Conservation (phyloP, 805 yeast species). For the Zygoascus biomembranicola region DNA sequence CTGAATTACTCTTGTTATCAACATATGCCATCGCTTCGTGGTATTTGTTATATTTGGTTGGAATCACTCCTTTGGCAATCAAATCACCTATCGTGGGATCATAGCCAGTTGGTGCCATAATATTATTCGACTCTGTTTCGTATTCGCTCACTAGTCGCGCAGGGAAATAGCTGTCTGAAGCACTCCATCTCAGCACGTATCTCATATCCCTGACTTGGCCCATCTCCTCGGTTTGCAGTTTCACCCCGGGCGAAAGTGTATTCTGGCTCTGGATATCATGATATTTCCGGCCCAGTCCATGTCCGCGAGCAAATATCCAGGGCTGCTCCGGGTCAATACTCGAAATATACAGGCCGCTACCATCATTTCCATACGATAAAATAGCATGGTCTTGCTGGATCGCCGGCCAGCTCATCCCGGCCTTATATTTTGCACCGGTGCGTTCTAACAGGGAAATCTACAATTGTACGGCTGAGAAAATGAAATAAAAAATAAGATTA, state of each 20-base stretch:
- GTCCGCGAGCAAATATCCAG: constrained; percentile 24
- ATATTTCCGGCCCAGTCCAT: constrained; percentile 18
- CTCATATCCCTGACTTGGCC: neutral
- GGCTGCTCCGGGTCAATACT: constrained; percentile 12
- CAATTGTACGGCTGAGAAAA: neutral
- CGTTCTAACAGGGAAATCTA: neutral
- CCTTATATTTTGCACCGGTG: neutral
- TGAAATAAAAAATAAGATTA: too few relatives aligned
- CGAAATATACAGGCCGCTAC: constrained; percentile 24
- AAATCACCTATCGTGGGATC: constrained; percentile 11
- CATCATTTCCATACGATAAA: constrained; percentile 38
- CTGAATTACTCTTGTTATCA: constrained; percentile 3
- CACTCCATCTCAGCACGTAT: neutral
- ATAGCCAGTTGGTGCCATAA: constrained; percentile 6
- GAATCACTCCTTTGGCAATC: constrained; percentile 5
- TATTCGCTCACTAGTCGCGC: constrained; percentile 3
- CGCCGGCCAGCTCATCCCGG: neutral
- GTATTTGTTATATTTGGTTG: neutral
- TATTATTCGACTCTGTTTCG: constrained; percentile 6
- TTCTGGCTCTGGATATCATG: constrained; percentile 9
- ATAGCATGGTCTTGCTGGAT: neutral
- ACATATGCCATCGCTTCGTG: constrained; percentile 4
- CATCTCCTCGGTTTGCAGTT: neutral
- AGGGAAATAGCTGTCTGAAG: constrained; percentile 9
- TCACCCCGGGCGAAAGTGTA: constrained; percentile 3